Evolutionary conservation across 768 basidiomycete genomes (phyloP), one percentile per base, ranked within the genome.

Genomic region (Podaxis rugospora): DNA sequence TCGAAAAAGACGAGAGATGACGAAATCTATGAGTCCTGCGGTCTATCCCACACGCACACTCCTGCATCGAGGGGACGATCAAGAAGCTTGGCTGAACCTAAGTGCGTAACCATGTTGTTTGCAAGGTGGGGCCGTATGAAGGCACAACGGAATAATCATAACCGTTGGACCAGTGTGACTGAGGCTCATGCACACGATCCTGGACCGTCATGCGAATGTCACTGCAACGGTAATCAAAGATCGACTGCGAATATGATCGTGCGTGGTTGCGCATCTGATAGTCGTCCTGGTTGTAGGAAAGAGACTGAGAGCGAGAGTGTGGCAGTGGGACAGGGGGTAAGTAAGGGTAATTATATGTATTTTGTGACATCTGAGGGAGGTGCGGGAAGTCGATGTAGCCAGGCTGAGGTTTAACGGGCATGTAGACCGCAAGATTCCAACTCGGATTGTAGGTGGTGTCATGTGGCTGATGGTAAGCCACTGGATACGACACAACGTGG

Each of bases 181-280:
- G 75, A 18, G 71, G 60, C 62, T 78, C 78, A 50, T 74, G 71
- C 13, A 71, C 68, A 57, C 76, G 72, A 61, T 83, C 80, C 55
- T 76, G 75, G 40, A 77, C 72, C 44, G 74, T 70, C 74, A 80
- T 71, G 52, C 72, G 78, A 51, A 77, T 63, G 60, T 85, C 80
- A 63, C 76, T 76, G 67, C 78, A 78, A 58, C 75, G 71, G 63
- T 80, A 83, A 55, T 86, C 84, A 68, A 80, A 85, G 55, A 75
- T 77, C 40, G 82, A 74, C 67, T 88, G 84, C 42, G 86, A 84
- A 64, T 84, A 84, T 40, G 86, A 84, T 61, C 83, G 84, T 63
- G 76, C 67, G 64, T 86, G 87, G 63, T 78, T 75, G 58, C 79
- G 75, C 40, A 76, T 66, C 51, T 77, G 74, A 25, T 75, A 71